A percentile compares a stretch with the other conserved stretches of the same genome.
Evolutionary conservation across 2,329 filamentous ascomycete species (phyloP).

Genomic region (Neoscytalidium dimidiatum): DNA sequence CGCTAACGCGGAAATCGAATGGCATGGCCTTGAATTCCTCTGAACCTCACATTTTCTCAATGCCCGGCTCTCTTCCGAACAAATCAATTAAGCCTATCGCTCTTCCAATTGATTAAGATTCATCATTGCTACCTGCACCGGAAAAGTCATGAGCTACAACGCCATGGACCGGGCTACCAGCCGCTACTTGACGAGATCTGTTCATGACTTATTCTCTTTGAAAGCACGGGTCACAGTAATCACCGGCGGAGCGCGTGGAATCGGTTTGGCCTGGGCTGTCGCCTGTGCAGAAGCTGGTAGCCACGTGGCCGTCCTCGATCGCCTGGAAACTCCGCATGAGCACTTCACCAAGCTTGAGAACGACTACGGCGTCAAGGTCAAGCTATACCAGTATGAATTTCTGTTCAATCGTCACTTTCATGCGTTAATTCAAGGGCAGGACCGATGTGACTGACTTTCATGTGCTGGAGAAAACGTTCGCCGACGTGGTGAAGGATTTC

Average conservation of each 20-base stretch:
- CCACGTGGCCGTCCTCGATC: background rate
- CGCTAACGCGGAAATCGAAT: background rate
- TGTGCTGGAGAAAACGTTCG: conserved; percentile 1
- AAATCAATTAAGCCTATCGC: too few species aligned
- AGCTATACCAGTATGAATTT: conserved; percentile 8
- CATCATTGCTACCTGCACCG: background rate
- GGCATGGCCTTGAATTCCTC: too few species aligned
- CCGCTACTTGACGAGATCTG: background rate
- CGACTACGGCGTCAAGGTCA: conserved; percentile 5
- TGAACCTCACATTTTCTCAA: too few species aligned
- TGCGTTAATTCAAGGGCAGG: background rate
- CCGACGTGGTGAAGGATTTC: background rate
- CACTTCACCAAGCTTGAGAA: background rate
- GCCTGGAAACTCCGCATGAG: background rate
- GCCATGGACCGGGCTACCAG: background rate
- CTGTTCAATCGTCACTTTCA: background rate
- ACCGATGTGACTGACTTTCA: conserved; percentile 16
- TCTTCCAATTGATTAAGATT: too few species aligned
- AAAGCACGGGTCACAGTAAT: background rate
- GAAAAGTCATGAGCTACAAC: background rate
- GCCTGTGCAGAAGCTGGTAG: background rate
- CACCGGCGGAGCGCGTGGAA: background rate
- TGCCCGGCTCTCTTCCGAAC: too few species aligned
- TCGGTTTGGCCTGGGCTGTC: background rate
- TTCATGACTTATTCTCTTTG: background rate